These are phyloP conservation scores for Helenozyma rhizophorensis DNA, from an alignment of 805 yeast genomes.

Conservation along the genomic window DNA sequence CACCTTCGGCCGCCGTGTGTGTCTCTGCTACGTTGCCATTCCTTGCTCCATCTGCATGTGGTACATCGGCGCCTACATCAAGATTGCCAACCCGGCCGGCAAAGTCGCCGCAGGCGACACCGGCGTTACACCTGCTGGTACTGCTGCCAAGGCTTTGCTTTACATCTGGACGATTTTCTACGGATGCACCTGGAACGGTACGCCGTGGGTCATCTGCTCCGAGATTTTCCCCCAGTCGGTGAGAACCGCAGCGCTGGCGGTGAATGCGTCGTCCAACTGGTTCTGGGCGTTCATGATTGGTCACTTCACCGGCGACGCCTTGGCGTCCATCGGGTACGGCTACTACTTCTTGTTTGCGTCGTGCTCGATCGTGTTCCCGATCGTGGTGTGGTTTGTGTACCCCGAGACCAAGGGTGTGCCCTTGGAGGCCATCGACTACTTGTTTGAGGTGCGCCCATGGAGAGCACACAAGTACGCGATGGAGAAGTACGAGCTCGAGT, in stretches of 20 bases:
- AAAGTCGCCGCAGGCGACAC: conserved; percentile 19
- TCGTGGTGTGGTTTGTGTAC: conserved; percentile 27
- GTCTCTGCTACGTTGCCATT: conserved; percentile 33
- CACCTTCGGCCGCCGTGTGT: conserved; percentile 41
- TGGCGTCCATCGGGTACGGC: conserved; percentile 40
- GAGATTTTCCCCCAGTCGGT: conserved; percentile 44
- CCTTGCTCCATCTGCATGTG: conserved; percentile 43
- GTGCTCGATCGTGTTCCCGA: conserved; percentile 23
- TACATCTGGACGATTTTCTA: conserved; percentile 45
- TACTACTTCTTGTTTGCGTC: conserved; percentile 41
- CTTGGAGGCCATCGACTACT: conserved; percentile 28
- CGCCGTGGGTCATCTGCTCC: conserved; percentile 44
- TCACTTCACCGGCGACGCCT: conserved; percentile 42
- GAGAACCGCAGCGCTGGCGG: conserved; percentile 39
- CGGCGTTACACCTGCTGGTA: conserved; percentile 31
- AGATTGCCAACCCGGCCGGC: conserved; percentile 28
- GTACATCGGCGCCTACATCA: conserved; percentile 47
- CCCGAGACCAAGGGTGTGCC: conserved; percentile 39
- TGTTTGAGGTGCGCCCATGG: conserved; percentile 33
- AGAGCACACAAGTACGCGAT: conserved; percentile 26
- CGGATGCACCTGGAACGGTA: conserved; percentile 44
- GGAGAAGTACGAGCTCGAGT: conserved; percentile 16
- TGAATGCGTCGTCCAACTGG: conserved; percentile 46
- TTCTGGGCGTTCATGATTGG: conserved; percentile 49
- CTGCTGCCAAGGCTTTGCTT: conserved; percentile 42